These are phyloP conservation scores for Bruguiera gymnorhiza DNA, from an alignment of 345 rosid genomes.

Conservation along the genomic window DNA sequence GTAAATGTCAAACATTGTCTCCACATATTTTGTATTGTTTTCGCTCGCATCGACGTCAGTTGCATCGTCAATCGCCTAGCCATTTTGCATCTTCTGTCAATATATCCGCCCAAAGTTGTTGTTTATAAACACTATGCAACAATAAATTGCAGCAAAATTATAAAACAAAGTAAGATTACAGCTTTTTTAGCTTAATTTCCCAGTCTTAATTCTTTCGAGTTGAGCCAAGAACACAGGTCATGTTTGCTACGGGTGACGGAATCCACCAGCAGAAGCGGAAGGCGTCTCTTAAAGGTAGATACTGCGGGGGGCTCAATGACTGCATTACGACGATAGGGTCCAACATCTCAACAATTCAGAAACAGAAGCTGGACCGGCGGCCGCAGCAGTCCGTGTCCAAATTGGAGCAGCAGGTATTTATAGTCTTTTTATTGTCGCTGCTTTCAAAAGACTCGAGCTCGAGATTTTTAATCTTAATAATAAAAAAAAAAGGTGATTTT, in stretches of 20 bases:
- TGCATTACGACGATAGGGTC: constrained; percentile 23
- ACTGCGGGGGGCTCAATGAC: constrained; percentile 23
- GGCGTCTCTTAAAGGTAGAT: neutral
- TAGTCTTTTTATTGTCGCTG: too few species aligned
- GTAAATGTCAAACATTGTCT: too few species aligned
- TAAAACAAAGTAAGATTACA: too few species aligned
- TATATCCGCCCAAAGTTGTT: neutral
- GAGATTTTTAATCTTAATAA: too few species aligned
- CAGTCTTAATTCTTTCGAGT: too few species aligned
- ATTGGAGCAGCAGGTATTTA: constrained; percentile 34
- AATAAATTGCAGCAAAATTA: too few species aligned
- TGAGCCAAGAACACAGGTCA: neutral
- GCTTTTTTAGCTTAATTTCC: too few species aligned
- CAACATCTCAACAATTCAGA: constrained; percentile 11
- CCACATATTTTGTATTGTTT: too few species aligned
- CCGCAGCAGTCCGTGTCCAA: constrained; percentile 15
- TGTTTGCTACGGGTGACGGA: neutral
- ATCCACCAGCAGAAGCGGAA: neutral
- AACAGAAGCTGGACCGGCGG: neutral
- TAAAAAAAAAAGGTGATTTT: neutral
- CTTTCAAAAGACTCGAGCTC: too few species aligned
- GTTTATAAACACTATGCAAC: neutral
- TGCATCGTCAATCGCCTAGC: too few species aligned
- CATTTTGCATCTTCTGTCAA: neutral
- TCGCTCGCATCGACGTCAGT: too few species aligned